A percentile compares a stretch with the other conserved stretches of the same genome.
phyloP scores from a whole-genome alignment of 192 early-diverging fungal genomes.

The Coemansia sp. region DNA sequence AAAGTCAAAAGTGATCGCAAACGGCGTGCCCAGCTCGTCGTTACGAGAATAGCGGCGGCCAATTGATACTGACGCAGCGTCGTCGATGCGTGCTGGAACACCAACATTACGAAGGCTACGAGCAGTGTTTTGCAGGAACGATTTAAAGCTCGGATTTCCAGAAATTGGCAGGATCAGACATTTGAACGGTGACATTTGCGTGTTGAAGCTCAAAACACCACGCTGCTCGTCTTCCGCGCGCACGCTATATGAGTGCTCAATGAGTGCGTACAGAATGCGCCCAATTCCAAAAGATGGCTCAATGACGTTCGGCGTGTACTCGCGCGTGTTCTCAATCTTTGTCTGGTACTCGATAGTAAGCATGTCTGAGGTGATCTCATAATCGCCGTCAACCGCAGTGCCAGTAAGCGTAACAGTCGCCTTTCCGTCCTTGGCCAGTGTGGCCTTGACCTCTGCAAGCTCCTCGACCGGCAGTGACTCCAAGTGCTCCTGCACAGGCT shows the following conservation, averaged over 20 bases:
- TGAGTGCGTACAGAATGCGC: slow-evolving; percentile 91
- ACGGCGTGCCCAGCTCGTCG: slow-evolving; percentile 97
- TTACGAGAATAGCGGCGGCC: slow-evolving; percentile 96
- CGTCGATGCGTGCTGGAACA: slow-evolving; percentile 85
- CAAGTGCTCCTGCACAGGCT: slow-evolving; percentile 80
- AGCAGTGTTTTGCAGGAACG: slow-evolving; percentile 63
- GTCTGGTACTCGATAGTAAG: slow-evolving; percentile 46
- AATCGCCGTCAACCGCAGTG: slow-evolving; percentile 28
- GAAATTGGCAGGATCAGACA: slow-evolving; percentile 87
- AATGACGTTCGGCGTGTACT: slow-evolving; percentile 97
- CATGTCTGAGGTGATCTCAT: slow-evolving; percentile 48
- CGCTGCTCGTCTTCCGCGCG: slow-evolving; percentile 89
- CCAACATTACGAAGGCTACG: slow-evolving; percentile 68
- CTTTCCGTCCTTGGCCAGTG: slow-evolving; percentile 27
- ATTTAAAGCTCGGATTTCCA: slow-evolving; percentile 72
- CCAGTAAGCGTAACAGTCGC: slow-evolving; percentile 23
- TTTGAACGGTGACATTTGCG: slow-evolving; percentile 92
- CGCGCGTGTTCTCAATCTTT: slow-evolving; percentile 67
- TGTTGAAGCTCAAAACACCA: slow-evolving; percentile 85
- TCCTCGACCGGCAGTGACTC: slow-evolving; percentile 53
- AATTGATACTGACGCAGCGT: slow-evolving; percentile 80
- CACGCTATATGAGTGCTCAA: slow-evolving; percentile 92
- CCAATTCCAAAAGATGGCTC: slow-evolving; percentile 99
- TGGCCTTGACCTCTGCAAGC: slow-evolving; percentile 56
- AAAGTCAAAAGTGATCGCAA: slow-evolving; percentile 98